Evolutionary conservation across 768 basidiomycete species (phyloP).

Genomic region (Lactarius hatsudake): DNA sequence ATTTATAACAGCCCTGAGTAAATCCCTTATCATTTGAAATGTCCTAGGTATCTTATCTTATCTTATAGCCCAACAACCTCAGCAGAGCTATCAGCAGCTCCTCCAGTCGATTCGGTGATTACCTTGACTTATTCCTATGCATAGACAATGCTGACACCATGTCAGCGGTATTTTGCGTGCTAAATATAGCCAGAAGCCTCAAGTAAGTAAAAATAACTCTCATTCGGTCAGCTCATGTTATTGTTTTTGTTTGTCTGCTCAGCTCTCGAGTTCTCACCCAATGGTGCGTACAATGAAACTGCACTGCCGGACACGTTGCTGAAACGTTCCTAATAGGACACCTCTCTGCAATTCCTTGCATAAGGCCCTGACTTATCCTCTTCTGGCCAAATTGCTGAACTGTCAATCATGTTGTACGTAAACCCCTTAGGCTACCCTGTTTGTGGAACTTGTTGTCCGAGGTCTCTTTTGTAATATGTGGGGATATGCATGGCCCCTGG

Average conservation of each 20-base stretch:
- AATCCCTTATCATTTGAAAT: slow-evolving; percentile 24
- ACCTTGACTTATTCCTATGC: background rate
- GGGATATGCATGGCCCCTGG: background rate
- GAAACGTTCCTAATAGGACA: slow-evolving; percentile 30
- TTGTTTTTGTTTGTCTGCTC: background rate
- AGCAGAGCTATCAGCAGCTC: slow-evolving; percentile 65
- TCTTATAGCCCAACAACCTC: slow-evolving; percentile 43
- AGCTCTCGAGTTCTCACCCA: slow-evolving; percentile 68
- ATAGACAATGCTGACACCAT: background rate
- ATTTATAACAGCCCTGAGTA: slow-evolving; percentile 60
- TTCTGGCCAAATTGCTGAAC: background rate
- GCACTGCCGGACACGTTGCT: background rate
- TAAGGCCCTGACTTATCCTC: slow-evolving; percentile 15
- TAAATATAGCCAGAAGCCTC: slow-evolving; percentile 69
- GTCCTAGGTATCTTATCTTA: slow-evolving; percentile 5
- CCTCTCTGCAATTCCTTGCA: slow-evolving; percentile 34
- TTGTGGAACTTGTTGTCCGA: background rate
- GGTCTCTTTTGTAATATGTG: background rate
- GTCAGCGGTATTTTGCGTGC: slow-evolving; percentile 52
- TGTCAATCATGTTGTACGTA: background rate
- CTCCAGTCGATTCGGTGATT: slow-evolving; percentile 53
- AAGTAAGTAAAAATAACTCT: slow-evolving; percentile 29
- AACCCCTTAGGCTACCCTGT: background rate
- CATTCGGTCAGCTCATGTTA: background rate
- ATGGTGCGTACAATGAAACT: slow-evolving; percentile 42